Evolutionary conservation across 192 early-diverging fungal genomes (phyloP), one percentile per base, ranked within the genome.

Genomic region (Linnemannia exigua): DNA sequence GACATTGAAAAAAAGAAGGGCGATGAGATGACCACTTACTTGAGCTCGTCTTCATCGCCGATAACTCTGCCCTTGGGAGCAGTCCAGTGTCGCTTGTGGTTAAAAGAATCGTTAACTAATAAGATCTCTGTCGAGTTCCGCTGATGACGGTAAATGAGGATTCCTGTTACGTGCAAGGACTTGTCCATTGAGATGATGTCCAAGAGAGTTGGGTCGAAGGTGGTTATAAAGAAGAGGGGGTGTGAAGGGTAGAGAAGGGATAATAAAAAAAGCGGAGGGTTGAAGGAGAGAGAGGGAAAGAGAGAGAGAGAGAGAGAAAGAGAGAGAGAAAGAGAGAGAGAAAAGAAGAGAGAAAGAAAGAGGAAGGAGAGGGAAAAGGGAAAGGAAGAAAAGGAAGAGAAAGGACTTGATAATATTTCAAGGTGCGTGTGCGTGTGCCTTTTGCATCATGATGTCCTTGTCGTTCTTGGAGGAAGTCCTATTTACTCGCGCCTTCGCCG

Each of bases 51-150:
- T 89, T 97, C 96, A 76, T 92, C 87, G 28, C 95, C 95, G 79
- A 96, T 91, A 44, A 93, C 89, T 76, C 90, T 89, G 74, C 95
- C 95, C 87, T 96, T 96, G 41, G 96, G 96, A 74, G 94, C 93
- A 51, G 91, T 92, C 96, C 96, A 97, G 87, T 96, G 93, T 78
- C 92, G 90, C 79, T 95, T 95, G 84, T 95, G 92, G 72, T 93
- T 88, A 76, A 93, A 95, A 70, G 95, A 92, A 89, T 96, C 95
- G 91, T 96, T 94, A 82, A 96, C 90, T 81, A 97, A 90, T 89
- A 97, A 91, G 81, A 94, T 95, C 90, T 97, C 96, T 66, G 84
- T 86, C 77, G 91, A 89, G 88, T 91, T 90, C 71, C 91, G 80
- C 74, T 92, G 90, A 85, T 91, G 86, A 89, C 94, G 93, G 89